Percentiles rank a stretch among this genome's conserved stretches.
phyloP scores from a whole-genome alignment of 169 alveolate species.

The Babesia bovis region DNA sequence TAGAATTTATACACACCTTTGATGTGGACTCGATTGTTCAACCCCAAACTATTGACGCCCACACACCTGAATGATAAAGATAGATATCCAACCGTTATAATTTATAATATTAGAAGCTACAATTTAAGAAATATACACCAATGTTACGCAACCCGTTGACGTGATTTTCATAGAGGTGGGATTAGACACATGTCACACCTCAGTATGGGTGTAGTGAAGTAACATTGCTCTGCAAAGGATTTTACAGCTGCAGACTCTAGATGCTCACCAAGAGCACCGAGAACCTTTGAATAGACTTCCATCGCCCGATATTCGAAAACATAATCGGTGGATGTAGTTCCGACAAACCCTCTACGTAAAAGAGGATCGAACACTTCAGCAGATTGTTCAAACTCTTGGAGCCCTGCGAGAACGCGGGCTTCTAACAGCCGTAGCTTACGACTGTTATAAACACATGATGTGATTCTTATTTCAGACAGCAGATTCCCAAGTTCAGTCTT shows the following conservation, averaged over 20 bases:
- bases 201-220: constrained; percentile 41
- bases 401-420: constrained; percentile 32
- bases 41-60: not conserved
- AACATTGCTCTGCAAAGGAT: constrained; percentile 49
- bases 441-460: constrained; percentile 1
- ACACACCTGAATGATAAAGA: not conserved
- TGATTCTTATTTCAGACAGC: constrained; percentile 6
- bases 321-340: constrained; percentile 43
- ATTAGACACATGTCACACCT: constrained; percentile 55
- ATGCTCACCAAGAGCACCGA: constrained; percentile 36
- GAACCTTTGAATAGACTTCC: constrained; percentile 38
- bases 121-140: no score
- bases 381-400: constrained; percentile 7
- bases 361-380: constrained; percentile 18
- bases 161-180: constrained; percentile 40
- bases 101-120: no score
- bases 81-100: no score
- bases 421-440: constrained; percentile 46
- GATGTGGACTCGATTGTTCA: constrained; percentile 11
- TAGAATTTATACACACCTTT: not conserved
- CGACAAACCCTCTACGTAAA: constrained; percentile 26
- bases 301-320: constrained; percentile 33
- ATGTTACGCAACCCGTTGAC: not conserved
- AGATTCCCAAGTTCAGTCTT: constrained; percentile 17
- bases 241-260: constrained; percentile 9